Evolutionary conservation across 208 protist genomes (phyloP), one percentile per base, ranked within the genome.

Genomic region (Acanthamoeba culbertsoni): DNA sequence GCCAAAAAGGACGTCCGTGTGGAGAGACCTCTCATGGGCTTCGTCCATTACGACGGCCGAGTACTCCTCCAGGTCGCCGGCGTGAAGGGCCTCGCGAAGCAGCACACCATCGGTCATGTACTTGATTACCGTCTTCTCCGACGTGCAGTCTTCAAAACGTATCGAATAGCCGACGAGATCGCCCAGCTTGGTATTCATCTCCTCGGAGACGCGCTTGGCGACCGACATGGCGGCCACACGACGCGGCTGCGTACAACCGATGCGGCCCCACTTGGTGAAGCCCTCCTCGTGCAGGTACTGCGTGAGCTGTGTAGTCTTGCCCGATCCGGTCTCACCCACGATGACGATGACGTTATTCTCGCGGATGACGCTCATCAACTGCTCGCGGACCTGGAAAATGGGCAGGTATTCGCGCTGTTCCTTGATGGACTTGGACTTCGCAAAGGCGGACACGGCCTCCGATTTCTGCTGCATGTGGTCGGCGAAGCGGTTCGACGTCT

Each of bases 1-100:
- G 18, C 99, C 99, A 96, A 99, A 99, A 31, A 99, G 95, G 28
- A 99, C 98, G 94, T 99, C 99, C 16, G 99, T 99, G 71, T 99
- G 96, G 28, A 99, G 93, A 20, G 97, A 97, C 35, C 98, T 92
- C 95, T 99, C 98, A 93, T 99, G 98, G 3, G 98, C 98, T 94
- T 99, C 98, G 95, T 99, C 98, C 96, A 99, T 97, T 53, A 99
- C 95, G 20, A 99, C 95, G 23, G 92, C 86, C 31, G 93, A 95
- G 93, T 99, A 99, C 26, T 94, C 92, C 14, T 95, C 93, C 8
- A 98, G 91, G 43, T 96, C 86, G 23, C 77, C 43, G 37, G 98
- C 97, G 43, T 93, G 43, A 7, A 98, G 93, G 1, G 86, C 94
- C 94, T 98, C 97, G 55, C 97, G 92, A 10, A 99, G 93, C 7